Evolutionary conservation across 768 basidiomycete species (phyloP), one percentile per base, ranked within the genome.

Genomic region (Mrakia hoshinonis): DNA sequence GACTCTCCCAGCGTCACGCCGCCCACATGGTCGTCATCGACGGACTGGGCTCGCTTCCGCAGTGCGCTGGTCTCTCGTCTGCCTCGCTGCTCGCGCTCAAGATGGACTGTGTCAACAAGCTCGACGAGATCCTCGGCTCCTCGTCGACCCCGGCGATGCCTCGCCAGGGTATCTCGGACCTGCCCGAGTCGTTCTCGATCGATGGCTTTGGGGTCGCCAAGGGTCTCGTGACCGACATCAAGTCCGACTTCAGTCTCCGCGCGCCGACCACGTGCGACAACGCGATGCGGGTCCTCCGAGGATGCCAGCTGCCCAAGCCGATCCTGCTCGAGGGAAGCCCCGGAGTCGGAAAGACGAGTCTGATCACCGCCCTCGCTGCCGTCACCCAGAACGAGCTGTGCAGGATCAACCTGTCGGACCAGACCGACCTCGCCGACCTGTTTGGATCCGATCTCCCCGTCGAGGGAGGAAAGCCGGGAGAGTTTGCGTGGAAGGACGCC

Each of bases 401-500:
- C 77, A 88, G 96, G 26, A 94, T 99, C 83, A 99, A 99, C 80
- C 81, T 99, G 26, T 98, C 96, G 5, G 96, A 99, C 76, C 96
- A 99, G 79, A 98, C 95, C 0, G 96, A 99, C 78, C 84, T 99
- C 31, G 87, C 92, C 69, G 96, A 99, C 76, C 83, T 99, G 13
- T 97, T 98, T 75, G 96, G 96, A 11, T 91, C 92, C 29, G 96
- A 99, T 78, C 83, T 98, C 9, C 96, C 96, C 9, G 88, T 93
- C 7, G 94, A 96, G 79, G 91, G 92, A 46, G 93, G 93, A 55
- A 82, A 83, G 20, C 86, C 91, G 3, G 95, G 94, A 52, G 91
- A 96, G 77, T 99, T 99, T 77, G 88, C 88, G 1, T 99, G 96
- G 96, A 91, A 89, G 79, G 92, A 98, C 74, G 96, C 95, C 0